Percentiles rank a stretch among this genome's conserved stretches.
phyloP scores from a whole-genome alignment of 2,329 filamentous ascomycete species.

The Colletotrichum sp. region DNA sequence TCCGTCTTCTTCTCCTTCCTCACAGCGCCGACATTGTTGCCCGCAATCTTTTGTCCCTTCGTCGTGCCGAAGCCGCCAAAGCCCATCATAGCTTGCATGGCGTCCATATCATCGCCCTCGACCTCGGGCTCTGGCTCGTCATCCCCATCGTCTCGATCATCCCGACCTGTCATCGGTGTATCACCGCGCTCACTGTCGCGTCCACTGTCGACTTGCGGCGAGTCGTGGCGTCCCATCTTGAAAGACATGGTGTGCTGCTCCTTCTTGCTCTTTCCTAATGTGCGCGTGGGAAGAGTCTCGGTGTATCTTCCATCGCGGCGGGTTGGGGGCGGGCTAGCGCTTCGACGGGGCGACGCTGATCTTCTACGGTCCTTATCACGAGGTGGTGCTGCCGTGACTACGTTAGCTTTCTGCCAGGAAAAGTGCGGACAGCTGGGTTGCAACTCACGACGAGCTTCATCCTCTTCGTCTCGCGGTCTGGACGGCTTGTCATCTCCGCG shows the following conservation, averaged over 20 bases:
- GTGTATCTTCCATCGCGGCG: constrained; percentile 20
- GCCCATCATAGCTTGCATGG: constrained; percentile 88
- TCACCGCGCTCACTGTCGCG: constrained; percentile 23
- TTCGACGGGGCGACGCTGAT: constrained; percentile 39
- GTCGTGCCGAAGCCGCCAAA: constrained; percentile 87
- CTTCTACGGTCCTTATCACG: constrained; percentile 33
- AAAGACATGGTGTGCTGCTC: constrained; percentile 35
- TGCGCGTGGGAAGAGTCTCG: constrained; percentile 37
- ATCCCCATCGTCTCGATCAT: neutral
- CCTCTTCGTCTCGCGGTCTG: constrained; percentile 26
- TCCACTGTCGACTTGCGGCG: constrained; percentile 24
- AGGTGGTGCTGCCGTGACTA: constrained; percentile 8
- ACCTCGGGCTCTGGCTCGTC: constrained; percentile 54
- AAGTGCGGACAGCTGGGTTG: no score
- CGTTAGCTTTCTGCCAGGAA: neutral
- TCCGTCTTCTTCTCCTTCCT: constrained; percentile 93
- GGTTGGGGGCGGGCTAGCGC: constrained; percentile 24
- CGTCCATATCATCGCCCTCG: constrained; percentile 71
- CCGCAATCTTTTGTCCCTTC: constrained; percentile 85
- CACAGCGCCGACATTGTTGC: constrained; percentile 84
- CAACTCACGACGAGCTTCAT: constrained; percentile 18
- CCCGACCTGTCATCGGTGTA: constrained; percentile 16
- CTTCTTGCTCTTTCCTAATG: constrained; percentile 24
- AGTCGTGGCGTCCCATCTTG: constrained; percentile 37
- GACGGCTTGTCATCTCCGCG: constrained; percentile 23